Evolutionary conservation across 345 rosid species (phyloP).

Genomic region (Acer yangbiense): DNA sequence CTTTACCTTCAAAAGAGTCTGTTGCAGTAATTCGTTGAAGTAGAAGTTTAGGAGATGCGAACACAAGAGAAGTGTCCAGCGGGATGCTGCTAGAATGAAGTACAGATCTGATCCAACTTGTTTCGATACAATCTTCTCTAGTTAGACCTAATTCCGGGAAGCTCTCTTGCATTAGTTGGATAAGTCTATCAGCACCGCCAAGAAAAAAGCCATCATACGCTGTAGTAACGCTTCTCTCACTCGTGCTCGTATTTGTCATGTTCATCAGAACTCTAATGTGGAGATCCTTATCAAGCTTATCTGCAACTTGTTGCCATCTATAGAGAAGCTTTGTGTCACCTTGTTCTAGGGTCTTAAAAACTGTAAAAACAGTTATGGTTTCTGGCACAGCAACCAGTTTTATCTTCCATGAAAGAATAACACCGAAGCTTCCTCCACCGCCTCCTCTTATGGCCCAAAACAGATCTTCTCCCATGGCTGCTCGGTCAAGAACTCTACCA

Average conservation of each 20-base stretch:
- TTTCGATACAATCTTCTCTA: slow-evolving; percentile 47
- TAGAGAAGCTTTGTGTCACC: background rate
- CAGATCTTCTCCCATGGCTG: background rate
- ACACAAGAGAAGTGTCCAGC: slow-evolving; percentile 10
- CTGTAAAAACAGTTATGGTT: slow-evolving; percentile 26
- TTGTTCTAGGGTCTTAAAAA: background rate
- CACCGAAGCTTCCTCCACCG: background rate
- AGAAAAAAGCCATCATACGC: slow-evolving; percentile 39
- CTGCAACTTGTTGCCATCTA: background rate
- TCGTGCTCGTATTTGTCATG: slow-evolving; percentile 14
- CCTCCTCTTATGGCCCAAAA: background rate
- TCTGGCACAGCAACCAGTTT: slow-evolving; percentile 65
- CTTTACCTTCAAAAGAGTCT: slow-evolving; percentile 54
- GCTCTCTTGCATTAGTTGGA: slow-evolving; percentile 40
- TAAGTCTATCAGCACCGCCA: slow-evolving; percentile 34
- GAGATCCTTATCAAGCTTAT: slow-evolving; percentile 22
- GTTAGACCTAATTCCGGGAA: slow-evolving; percentile 65
- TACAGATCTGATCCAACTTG: slow-evolving; percentile 62
- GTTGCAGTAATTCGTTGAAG: slow-evolving; percentile 51
- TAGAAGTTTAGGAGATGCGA: slow-evolving; percentile 36
- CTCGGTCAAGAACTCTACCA: background rate
- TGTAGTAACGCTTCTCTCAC: slow-evolving; percentile 32
- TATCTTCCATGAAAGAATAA: slow-evolving; percentile 59
- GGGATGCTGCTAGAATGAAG: slow-evolving; percentile 54
- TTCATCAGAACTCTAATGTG: slow-evolving; percentile 21